A percentile compares a stretch with the other conserved stretches of the same genome.
Conservation (phyloP, 2,329 filamentous ascomycete genomes). For the Colletotrichum falcatum region DNA sequence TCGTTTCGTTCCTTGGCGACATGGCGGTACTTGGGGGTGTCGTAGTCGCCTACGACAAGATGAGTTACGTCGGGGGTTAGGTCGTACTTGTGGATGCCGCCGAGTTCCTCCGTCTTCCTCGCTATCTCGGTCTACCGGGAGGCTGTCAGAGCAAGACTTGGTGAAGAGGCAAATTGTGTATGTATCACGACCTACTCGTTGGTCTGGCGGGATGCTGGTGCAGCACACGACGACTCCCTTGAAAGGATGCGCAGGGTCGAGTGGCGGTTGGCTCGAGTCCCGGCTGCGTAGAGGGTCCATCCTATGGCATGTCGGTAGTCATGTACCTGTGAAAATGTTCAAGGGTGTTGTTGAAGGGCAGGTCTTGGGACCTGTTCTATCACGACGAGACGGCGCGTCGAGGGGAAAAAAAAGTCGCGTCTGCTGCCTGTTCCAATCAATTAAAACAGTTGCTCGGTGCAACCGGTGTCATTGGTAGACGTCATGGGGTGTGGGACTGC, state of each 20-base stretch:
- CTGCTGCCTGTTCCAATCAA: slow-evolving; percentile 38
- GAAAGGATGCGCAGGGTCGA: slow-evolving; percentile 74
- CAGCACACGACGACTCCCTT: slow-evolving; percentile 85
- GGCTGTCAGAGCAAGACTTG: slow-evolving; percentile 9
- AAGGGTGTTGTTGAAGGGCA: background rate
- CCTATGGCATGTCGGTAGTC: slow-evolving; percentile 30
- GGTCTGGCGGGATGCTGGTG: slow-evolving; percentile 84
- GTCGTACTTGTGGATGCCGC: slow-evolving; percentile 88
- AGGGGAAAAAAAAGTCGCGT: slow-evolving; percentile 38
- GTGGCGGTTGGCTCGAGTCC: slow-evolving; percentile 45
- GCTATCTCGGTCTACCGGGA: slow-evolving; percentile 64
- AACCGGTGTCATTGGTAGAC: slow-evolving; percentile 31
- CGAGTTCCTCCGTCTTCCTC: slow-evolving; percentile 80
- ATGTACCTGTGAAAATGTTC: background rate
- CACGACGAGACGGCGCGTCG: slow-evolving; percentile 29
- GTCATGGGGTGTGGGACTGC: slow-evolving; percentile 16
- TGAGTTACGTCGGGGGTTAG: slow-evolving; percentile 97
- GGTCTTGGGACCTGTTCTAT: background rate
- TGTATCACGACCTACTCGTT: slow-evolving; percentile 69
- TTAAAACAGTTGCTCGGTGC: slow-evolving; percentile 12
- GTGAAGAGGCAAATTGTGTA: slow-evolving; percentile 1
- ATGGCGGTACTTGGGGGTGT: slow-evolving; percentile 95
- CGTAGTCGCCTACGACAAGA: slow-evolving; percentile 87
- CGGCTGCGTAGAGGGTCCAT: slow-evolving; percentile 28
- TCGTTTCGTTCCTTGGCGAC: slow-evolving; percentile 91